phyloP scores from a whole-genome alignment of 139 green algal genomes.

The Tetradesmus lagerheimii region DNA sequence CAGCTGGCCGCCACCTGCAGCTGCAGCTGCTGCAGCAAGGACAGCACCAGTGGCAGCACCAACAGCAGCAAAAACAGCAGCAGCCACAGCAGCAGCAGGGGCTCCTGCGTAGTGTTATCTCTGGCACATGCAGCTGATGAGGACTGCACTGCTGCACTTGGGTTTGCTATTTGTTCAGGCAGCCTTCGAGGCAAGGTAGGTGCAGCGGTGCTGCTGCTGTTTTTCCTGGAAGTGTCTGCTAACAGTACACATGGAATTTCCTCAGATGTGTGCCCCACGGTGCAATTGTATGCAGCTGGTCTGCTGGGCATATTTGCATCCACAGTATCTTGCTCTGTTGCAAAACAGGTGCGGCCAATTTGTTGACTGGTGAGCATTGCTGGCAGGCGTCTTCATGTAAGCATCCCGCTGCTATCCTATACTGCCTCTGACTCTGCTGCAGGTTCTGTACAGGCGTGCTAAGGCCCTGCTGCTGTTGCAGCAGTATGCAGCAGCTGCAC shows the following conservation, averaged over 20 bases:
- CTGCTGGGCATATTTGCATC: too few relatives aligned
- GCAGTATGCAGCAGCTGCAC: constrained; percentile 13
- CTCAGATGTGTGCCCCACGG: too few relatives aligned
- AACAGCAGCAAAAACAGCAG: neutral
- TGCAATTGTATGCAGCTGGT: too few relatives aligned
- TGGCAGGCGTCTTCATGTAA: too few relatives aligned
- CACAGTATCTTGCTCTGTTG: too few relatives aligned
- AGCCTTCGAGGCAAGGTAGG: constrained; percentile 10
- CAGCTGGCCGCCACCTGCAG: constrained; percentile 3
- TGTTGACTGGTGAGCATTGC: too few relatives aligned
- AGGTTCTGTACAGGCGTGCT: constrained; percentile 32
- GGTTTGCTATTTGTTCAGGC: neutral
- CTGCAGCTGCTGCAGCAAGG: neutral
- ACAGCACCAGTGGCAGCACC: neutral
- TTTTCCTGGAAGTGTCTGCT: neutral
- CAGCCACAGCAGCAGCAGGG: neutral
- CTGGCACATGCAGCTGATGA: constrained; percentile 12
- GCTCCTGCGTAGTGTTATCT: neutral
- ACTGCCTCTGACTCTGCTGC: neutral
- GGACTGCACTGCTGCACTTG: constrained; percentile 21
- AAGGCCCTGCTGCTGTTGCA: neutral
- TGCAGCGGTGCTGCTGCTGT: neutral
- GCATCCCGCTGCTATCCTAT: too few relatives aligned
- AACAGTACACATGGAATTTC: too few relatives aligned
- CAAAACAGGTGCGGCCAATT: too few relatives aligned